These are phyloP conservation scores for Coemansia reversa DNA, from an alignment of 192 early-diverging fungal genomes.

Conservation along the genomic window DNA sequence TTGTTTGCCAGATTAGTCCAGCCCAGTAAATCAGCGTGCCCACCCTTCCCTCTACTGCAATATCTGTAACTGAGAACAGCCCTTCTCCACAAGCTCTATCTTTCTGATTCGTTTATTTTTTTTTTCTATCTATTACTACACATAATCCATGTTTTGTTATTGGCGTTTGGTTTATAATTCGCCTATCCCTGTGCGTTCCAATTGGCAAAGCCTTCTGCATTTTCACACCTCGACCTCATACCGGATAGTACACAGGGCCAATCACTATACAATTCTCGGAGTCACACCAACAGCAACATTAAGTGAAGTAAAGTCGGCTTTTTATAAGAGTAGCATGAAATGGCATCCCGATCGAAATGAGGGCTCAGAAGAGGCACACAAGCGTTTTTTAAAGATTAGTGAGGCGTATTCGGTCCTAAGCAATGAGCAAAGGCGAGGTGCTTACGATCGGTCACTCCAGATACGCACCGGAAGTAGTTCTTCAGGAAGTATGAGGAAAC, in stretches of 20 bases:
- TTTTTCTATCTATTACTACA: not conserved
- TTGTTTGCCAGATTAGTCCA: not conserved
- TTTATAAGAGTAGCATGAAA: constrained; percentile 58
- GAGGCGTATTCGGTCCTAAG: constrained; percentile 83
- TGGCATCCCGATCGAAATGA: constrained; percentile 84
- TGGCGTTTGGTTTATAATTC: not conserved
- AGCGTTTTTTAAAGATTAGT: constrained; percentile 74
- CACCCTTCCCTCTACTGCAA: not conserved
- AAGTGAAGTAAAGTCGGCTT: constrained; percentile 47
- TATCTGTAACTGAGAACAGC: too few relatives aligned
- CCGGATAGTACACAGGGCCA: constrained; percentile 32
- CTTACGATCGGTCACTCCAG: constrained; percentile 70
- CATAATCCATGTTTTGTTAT: constrained; percentile 1
- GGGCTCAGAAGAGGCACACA: constrained; percentile 63
- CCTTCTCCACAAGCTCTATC: too few relatives aligned
- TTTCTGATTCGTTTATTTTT: not conserved
- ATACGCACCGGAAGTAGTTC: constrained; percentile 10
- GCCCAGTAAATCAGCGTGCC: not conserved
- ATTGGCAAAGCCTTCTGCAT: not conserved
- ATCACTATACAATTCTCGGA: constrained; percentile 41
- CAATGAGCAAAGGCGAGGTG: constrained; percentile 67
- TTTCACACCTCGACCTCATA: constrained; percentile 16
- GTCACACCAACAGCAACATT: constrained; percentile 22
- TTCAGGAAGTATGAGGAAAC: constrained; percentile 1
- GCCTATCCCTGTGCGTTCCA: not conserved